Conservation (phyloP, 2,329 filamentous ascomycete species). For the Pestalotiopsis sp. region DNA sequence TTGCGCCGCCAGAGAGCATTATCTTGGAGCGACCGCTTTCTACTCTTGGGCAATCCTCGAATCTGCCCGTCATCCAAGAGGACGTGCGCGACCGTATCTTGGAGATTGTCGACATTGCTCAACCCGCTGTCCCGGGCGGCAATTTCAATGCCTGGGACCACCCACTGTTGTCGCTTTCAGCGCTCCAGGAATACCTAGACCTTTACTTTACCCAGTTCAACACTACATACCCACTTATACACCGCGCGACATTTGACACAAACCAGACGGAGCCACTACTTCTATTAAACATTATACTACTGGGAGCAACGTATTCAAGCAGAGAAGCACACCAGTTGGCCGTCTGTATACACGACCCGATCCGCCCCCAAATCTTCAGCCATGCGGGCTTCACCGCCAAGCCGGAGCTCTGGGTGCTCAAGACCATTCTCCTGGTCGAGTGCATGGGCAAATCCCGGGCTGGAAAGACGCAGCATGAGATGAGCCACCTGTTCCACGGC, state of each 20-base stretch:
- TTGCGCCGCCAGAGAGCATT: background rate
- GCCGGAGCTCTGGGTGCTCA: slow-evolving; percentile 62
- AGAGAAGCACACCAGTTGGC: slow-evolving; percentile 62
- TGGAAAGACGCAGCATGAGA: slow-evolving; percentile 64
- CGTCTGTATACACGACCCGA: slow-evolving; percentile 62
- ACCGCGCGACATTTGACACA: slow-evolving; percentile 58
- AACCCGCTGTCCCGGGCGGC: slow-evolving; percentile 49
- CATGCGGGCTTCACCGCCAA: slow-evolving; percentile 57
- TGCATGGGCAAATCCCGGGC: slow-evolving; percentile 66
- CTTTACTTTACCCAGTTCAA: slow-evolving; percentile 65
- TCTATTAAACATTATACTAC: slow-evolving; percentile 54
- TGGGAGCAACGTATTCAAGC: slow-evolving; percentile 63
- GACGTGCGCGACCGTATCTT: slow-evolving; percentile 43
- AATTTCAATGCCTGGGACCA: slow-evolving; percentile 48
- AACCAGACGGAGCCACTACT: slow-evolving; percentile 51
- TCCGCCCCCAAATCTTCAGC: slow-evolving; percentile 60
- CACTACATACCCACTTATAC: slow-evolving; percentile 59
- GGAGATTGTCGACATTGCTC: slow-evolving; percentile 50
- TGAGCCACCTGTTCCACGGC: slow-evolving; percentile 56
- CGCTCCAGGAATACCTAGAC: slow-evolving; percentile 58
- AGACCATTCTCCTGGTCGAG: slow-evolving; percentile 63
- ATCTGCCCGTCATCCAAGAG: slow-evolving; percentile 38
- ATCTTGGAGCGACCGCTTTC: slow-evolving; percentile 32
- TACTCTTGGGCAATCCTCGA: slow-evolving; percentile 17
- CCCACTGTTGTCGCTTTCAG: slow-evolving; percentile 49